These are phyloP conservation scores for Botrytis hyacinthi DNA, from an alignment of 2,329 filamentous ascomycete species.

Conservation along the genomic window DNA sequence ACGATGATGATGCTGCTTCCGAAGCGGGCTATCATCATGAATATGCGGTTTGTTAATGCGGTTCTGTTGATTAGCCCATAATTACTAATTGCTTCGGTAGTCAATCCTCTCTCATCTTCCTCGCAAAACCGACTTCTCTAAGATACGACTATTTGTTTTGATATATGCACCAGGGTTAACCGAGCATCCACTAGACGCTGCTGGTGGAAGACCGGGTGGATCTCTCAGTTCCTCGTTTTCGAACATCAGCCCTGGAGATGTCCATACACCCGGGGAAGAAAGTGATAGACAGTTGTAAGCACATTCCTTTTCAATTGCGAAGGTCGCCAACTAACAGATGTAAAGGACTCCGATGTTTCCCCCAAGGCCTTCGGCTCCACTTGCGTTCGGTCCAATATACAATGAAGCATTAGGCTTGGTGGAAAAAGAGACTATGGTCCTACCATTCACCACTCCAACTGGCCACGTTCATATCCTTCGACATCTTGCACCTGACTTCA, in stretches of 20 bases:
- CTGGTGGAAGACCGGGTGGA: constrained; percentile 57
- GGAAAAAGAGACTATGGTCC: constrained; percentile 79
- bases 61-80: background rate
- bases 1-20: constrained; percentile 56
- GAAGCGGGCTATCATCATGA: constrained; percentile 66
- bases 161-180: constrained; percentile 84
- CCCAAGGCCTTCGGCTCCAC: constrained; percentile 42
- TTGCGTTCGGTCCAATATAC: constrained; percentile 76
- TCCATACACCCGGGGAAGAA: constrained; percentile 65
- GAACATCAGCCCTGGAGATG: constrained; percentile 75
- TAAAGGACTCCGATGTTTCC: constrained; percentile 36
- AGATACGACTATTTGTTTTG: constrained; percentile 77
- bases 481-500: constrained; percentile 77
- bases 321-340: constrained; percentile 10
- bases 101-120: constrained; percentile 88
- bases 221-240: constrained; percentile 81
- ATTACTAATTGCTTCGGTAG: constrained; percentile 45
- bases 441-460: constrained; percentile 81
- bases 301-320: background rate
- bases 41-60: constrained; percentile 67
- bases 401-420: constrained; percentile 76
- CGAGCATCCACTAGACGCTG: constrained; percentile 55
- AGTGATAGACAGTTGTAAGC: constrained; percentile 56
- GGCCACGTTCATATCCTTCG: constrained; percentile 85
- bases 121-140: constrained; percentile 68